Base-by-base conservation (phyloP, 768 basidiomycete species). In the Kwoniella sp. region DNA sequence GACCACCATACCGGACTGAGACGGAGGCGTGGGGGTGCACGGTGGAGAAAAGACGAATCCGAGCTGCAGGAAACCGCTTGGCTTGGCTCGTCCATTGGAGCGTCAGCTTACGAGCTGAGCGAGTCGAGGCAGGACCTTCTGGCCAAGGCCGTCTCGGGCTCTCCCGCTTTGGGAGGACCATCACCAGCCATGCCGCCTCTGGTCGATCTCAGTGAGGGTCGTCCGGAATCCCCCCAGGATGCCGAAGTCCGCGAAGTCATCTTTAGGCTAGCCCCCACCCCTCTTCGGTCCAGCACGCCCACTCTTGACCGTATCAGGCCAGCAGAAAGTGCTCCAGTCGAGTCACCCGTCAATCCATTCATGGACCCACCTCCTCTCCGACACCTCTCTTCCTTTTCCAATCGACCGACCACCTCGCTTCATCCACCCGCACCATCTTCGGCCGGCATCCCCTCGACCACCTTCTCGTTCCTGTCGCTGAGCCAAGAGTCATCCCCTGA, bases 401-500 rank as follows among this genome's bases (percentile, higher is more conserved):
- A 28, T 12, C 14, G 23, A 23, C 9, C 39, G 19, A 14, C 31
- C n/a, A n/a, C n/a, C n/a, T n/a, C n/a, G 19, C 19, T 38, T 17
- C 29, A 27, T 6, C 48, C 43, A 17, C 19, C 45, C 2, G 45
- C 33, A 20, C 47, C 46, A 19, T 62, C 60, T n/a, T n/a, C n/a
- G n/a, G n/a, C n/a, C n/a, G n/a, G n/a, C n/a, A n/a, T n/a, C n/a
- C n/a, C n/a, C n/a, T n/a, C n/a, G 7, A 57, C 58, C 11, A 57
- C 62, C 10, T 63, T 60, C 55, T 59, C 58, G 3, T 63, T 63
- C 55, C 36, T 63, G 3, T 63, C 62, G 11, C 49, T 63, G 7
- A 52, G 48, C 19, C 61, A 63, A 39, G 46, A 40, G 17, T 56
- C 53, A 3, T 56, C 53, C 3, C 61, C 61, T 3, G 61, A 63